Evolutionary conservation across 225 moss, liverwort and hornwort species (phyloP), one percentile per base, ranked within the genome.

Genomic region (Marchantia paleacea): DNA sequence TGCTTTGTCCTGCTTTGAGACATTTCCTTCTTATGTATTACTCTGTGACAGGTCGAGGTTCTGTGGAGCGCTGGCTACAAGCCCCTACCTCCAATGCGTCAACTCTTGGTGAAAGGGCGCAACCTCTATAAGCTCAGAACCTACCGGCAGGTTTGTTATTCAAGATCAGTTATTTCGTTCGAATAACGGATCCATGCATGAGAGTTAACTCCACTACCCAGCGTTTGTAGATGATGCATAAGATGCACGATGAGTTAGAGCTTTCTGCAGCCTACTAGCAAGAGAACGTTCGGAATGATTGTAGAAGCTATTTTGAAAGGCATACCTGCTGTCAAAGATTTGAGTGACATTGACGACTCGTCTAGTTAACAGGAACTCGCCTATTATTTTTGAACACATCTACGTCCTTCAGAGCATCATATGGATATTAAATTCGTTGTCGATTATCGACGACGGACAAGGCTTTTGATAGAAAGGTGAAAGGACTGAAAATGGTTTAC

Each of bases 51-150:
- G 97, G 86, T 99, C 73, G 99, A 99, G 83, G 92, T 99, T 28
- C 25, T 91, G 30, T 95, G 95, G 99, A 99, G 93, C 84, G 72
- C 83, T 71, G 97, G 95, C 58, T 61, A 61, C 18, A 81, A 73
- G 60, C 89, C 92, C 50, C 83, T 91, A 54, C 72, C 84, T 80
- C 84, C 87, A 25, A 94, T 99, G 99, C 87, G 86, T 51, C 90
- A 89, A 51, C 76, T 99, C 50, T 81, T 79, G 54, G 89, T 99
- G 72, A 95, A 89, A 85, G 99, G 99, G 60, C 92, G 95, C 72
- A 99, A 95, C 75, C 84, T 99, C 64, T 99, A 95, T 74, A 90
- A 83, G 61, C 70, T 82, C 60, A 86, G 55, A 54, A 94, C 92
- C 12, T 69, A 87, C 55, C 89, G 99, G 80, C 95, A 95, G 92